These are phyloP conservation scores for Fusarium avenaceum DNA, from an alignment of 2,329 filamentous ascomycete species.

Conservation along the genomic window DNA sequence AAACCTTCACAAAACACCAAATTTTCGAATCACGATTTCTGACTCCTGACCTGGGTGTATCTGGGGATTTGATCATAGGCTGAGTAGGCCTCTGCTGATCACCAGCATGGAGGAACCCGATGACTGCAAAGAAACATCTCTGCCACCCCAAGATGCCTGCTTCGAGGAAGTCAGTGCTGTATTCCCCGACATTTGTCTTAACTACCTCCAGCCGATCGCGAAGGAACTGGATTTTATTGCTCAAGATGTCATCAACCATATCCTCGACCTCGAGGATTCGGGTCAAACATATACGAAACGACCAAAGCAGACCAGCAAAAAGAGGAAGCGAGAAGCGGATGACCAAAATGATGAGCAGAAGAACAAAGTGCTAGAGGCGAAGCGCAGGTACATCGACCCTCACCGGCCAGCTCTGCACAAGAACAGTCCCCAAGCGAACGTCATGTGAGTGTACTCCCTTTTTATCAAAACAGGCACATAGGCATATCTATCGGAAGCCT, in stretches of 20 bases:
- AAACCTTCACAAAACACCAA: background rate
- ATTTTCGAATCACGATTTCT: too few species aligned
- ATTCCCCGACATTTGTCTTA: conserved; percentile 62
- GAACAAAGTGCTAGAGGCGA: conserved; percentile 30
- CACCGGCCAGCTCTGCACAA: background rate
- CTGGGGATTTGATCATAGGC: too few species aligned
- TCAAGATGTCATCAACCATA: conserved; percentile 52
- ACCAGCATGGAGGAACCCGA: conserved; percentile 24
- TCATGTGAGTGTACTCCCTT: conserved; percentile 26
- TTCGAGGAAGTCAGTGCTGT: conserved; percentile 44
- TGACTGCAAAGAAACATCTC: background rate
- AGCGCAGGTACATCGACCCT: conserved; percentile 27
- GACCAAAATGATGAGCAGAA: conserved; percentile 36
- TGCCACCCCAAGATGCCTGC: conserved; percentile 24
- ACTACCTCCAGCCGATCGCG: conserved; percentile 53
- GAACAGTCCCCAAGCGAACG: background rate
- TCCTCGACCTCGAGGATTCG: conserved; percentile 58
- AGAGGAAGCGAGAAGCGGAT: conserved; percentile 58
- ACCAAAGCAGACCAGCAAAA: conserved; percentile 46
- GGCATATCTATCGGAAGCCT: background rate
- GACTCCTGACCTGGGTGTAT: background rate
- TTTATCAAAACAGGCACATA: background rate
- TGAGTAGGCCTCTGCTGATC: background rate
- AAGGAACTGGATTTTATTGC: conserved; percentile 48
- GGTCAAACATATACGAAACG: conserved; percentile 56